phyloP scores from a whole-genome alignment of 1,284 basidiomycete species.

The Volvariella volvacea region DNA sequence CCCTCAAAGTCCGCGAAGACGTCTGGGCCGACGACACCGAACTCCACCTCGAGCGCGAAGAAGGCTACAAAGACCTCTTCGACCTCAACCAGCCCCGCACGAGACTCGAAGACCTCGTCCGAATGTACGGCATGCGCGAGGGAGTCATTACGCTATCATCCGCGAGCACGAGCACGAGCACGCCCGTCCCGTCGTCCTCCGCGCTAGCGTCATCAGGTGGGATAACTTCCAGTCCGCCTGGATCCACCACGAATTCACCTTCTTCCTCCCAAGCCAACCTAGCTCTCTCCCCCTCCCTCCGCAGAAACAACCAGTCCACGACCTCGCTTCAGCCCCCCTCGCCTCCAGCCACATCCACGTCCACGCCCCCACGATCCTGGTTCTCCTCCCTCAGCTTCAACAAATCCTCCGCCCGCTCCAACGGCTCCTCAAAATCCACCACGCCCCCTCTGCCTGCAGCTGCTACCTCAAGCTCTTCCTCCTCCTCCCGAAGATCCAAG shows the following conservation, averaged over 20 bases:
- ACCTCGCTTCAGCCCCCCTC: conserved; percentile 4
- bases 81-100: conserved; percentile 66
- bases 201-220: conserved; percentile 1
- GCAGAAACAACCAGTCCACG: conserved; percentile 1
- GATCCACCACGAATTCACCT: not conserved
- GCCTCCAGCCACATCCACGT: conserved; percentile 3
- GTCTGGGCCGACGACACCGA: conserved; percentile 64
- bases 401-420: conserved; percentile 1
- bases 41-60: conserved; percentile 65
- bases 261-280: conserved; percentile 3
- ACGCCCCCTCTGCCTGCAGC: conserved; percentile 7
- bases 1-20: conserved; percentile 71
- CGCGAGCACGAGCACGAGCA: not conserved
- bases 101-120: conserved; percentile 65
- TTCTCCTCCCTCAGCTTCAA: conserved; percentile 7
- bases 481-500: conserved; percentile 7
- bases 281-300: not conserved
- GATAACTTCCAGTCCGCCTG: not conserved
- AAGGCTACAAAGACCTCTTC: conserved; percentile 70
- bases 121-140: conserved; percentile 48
- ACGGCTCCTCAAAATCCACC: conserved; percentile 3
- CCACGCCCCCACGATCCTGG: conserved; percentile 2
- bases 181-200: conserved; percentile 8
- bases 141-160: conserved; percentile 41
- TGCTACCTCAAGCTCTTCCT: not conserved